Percentiles rank a stretch among this genome's conserved stretches.
Conservation (phyloP, 1,284 basidiomycete species). For the Tilletia indica region DNA sequence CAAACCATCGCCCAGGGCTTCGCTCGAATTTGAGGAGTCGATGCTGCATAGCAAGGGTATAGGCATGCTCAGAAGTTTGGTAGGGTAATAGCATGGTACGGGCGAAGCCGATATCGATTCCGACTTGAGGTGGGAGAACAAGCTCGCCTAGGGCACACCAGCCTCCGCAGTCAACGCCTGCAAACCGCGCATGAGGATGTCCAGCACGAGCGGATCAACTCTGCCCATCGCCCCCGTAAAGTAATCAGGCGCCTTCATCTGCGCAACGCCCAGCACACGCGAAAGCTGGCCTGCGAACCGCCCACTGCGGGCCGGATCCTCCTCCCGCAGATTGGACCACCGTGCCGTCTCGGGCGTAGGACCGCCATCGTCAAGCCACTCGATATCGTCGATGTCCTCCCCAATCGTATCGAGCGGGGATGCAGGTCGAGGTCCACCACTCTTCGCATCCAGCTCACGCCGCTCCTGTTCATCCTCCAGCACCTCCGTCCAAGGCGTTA, state of each 20-base stretch:
- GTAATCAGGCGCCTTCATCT: constrained; percentile 22
- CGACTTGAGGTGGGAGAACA: no score
- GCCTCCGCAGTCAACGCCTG: not conserved
- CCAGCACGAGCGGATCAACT: constrained; percentile 49
- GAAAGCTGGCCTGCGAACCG: constrained; percentile 34
- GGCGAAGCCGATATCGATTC: no score
- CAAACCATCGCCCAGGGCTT: no score
- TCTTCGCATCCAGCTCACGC: not conserved
- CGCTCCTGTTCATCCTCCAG: constrained; percentile 41
- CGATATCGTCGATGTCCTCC: constrained; percentile 29
- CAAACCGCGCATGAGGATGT: constrained; percentile 32
- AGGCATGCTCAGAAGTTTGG: no score
- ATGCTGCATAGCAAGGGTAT: no score
- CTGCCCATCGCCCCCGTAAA: constrained; percentile 29
- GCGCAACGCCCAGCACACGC: constrained; percentile 34
- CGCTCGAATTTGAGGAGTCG: no score
- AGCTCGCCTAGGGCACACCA: no score
- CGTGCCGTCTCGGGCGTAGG: constrained; percentile 41
- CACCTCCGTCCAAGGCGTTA: constrained; percentile 48
- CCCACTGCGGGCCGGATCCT: constrained; percentile 37
- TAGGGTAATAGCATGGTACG: no score
- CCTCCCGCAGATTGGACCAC: constrained; percentile 28
- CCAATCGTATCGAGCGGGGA: constrained; percentile 36
- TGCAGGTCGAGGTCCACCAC: constrained; percentile 23
- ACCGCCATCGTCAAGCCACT: constrained; percentile 40